phyloP scores from a whole-genome alignment of 805 yeast genomes.

The Ogataea chonburiensis region DNA sequence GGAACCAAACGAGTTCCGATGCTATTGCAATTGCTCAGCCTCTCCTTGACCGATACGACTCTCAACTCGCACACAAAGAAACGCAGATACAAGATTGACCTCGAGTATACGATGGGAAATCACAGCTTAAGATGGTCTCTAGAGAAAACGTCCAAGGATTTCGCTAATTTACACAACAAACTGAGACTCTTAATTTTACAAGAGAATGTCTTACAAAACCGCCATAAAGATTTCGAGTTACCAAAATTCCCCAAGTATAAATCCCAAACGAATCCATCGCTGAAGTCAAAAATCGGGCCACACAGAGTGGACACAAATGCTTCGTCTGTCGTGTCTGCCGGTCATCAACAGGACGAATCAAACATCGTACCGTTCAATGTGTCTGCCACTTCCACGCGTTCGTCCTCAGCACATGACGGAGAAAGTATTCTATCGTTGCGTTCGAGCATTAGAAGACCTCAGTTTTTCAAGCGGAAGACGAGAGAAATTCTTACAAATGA shows the following conservation, averaged over 20 bases:
- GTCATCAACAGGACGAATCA: constrained; percentile 6
- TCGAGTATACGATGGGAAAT: constrained; percentile 89
- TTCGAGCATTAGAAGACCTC: constrained; percentile 14
- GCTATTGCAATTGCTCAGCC: constrained; percentile 67
- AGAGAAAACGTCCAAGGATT: constrained; percentile 66
- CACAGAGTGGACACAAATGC: constrained; percentile 8
- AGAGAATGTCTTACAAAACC: constrained; percentile 31
- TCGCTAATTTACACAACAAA: constrained; percentile 67
- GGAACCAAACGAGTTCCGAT: constrained; percentile 81
- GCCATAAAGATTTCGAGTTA: constrained; percentile 29
- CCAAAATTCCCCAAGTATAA: constrained; percentile 40
- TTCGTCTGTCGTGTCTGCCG: constrained; percentile 10
- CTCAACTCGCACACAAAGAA: constrained; percentile 39
- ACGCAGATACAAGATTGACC: constrained; percentile 57
- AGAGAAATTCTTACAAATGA: constrained; percentile 22
- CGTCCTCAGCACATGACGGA: constrained; percentile 4
- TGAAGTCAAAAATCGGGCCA: constrained; percentile 5
- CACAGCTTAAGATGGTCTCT: constrained; percentile 79
- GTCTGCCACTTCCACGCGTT: constrained; percentile 7
- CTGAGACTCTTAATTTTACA: constrained; percentile 55
- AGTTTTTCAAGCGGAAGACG: constrained; percentile 15
- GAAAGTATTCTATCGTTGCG: constrained; percentile 13
- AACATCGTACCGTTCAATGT: constrained; percentile 3
- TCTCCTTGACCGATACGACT: constrained; percentile 55
- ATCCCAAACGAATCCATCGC: constrained; percentile 6